phyloP scores from a whole-genome alignment of 2,329 filamentous ascomycete genomes.

The Teratosphaeriaceae sp. region DNA sequence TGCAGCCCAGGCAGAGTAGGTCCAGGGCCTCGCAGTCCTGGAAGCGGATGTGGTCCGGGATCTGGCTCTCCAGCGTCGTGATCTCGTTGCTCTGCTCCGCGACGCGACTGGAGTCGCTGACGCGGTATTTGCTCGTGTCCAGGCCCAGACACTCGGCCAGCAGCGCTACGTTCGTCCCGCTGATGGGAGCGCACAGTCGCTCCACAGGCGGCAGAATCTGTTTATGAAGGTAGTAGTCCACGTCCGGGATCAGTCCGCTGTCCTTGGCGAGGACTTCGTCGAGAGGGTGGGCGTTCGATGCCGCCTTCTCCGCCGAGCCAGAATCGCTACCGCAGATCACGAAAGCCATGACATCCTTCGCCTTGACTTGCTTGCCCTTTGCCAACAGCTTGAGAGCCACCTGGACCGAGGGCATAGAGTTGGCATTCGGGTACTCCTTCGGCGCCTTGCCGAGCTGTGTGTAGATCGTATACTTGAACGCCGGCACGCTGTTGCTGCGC shows the following conservation, averaged over 20 bases:
- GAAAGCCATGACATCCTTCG: conserved; percentile 94
- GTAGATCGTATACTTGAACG: conserved; percentile 92
- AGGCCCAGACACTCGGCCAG: conserved; percentile 91
- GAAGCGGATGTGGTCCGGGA: conserved; percentile 87
- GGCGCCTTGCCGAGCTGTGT: conserved; percentile 95
- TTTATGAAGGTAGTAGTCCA: conserved; percentile 98
- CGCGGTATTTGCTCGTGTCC: conserved; percentile 79
- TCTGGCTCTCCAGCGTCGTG: conserved; percentile 86
- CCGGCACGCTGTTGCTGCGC: conserved; percentile 68
- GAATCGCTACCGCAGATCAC: conserved; percentile 70
- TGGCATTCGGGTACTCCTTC: conserved; percentile 87
- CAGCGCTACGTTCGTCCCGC: conserved; percentile 81
- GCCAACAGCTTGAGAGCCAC: conserved; percentile 85
- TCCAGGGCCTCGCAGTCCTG: conserved; percentile 68
- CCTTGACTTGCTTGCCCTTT: conserved; percentile 79
- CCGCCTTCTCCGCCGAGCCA: conserved; percentile 60
- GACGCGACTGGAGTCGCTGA: conserved; percentile 49
- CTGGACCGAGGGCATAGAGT: conserved; percentile 94
- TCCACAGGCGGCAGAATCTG: conserved; percentile 98
- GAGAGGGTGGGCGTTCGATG: conserved; percentile 83
- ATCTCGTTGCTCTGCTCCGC: conserved; percentile 60
- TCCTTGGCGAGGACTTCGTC: conserved; percentile 77
- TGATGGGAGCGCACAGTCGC: conserved; percentile 92
- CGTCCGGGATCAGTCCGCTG: conserved; percentile 70
- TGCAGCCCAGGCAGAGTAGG: conserved; percentile 78